These are phyloP conservation scores for Phaeosphaeriaceae sp. DNA, from an alignment of 2,329 filamentous ascomycete species.

Conservation along the genomic window DNA sequence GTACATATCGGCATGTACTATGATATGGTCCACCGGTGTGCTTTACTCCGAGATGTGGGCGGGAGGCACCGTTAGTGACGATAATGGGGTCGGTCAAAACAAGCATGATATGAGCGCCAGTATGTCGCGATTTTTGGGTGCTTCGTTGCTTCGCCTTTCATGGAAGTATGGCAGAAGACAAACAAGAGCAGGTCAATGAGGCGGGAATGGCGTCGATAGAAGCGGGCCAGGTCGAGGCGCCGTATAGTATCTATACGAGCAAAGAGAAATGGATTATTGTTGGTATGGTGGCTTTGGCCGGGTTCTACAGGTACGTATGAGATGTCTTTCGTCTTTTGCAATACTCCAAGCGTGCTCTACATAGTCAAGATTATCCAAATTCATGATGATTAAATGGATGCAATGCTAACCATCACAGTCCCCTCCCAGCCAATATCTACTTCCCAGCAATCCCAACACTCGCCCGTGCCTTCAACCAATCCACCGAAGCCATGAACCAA, in stretches of 20 bases:
- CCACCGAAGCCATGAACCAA: conserved; percentile 56
- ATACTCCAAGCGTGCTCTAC: not conserved
- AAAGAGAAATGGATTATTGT: conserved; percentile 43
- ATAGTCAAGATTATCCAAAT: not conserved
- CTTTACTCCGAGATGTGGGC: conserved; percentile 26
- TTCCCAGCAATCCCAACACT: conserved; percentile 46
- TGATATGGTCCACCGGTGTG: conserved; percentile 17
- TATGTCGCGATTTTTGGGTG: conserved; percentile 9
- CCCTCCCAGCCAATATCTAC: conserved; percentile 54
- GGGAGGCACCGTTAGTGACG: conserved; percentile 5
- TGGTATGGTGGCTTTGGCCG: conserved; percentile 39
- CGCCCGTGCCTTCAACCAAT: conserved; percentile 49
- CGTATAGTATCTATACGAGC: conserved; percentile 38
- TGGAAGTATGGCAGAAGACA: conserved; percentile 15
- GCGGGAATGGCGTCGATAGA: conserved; percentile 18
- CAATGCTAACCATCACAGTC: conserved; percentile 16
- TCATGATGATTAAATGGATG: not conserved
- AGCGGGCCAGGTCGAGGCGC: conserved; percentile 22
- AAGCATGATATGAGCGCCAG: conserved; percentile 3
- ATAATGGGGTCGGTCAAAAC: conserved; percentile 1
- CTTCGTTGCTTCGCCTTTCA: not conserved
- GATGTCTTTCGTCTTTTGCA: not conserved
- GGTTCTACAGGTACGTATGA: conserved; percentile 35
- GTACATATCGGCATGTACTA: conserved; percentile 2
- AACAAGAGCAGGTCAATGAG: conserved; percentile 23